Evolutionary conservation across 2,329 filamentous ascomycete genomes (phyloP).

Genomic region (Cladosporium sp.): DNA sequence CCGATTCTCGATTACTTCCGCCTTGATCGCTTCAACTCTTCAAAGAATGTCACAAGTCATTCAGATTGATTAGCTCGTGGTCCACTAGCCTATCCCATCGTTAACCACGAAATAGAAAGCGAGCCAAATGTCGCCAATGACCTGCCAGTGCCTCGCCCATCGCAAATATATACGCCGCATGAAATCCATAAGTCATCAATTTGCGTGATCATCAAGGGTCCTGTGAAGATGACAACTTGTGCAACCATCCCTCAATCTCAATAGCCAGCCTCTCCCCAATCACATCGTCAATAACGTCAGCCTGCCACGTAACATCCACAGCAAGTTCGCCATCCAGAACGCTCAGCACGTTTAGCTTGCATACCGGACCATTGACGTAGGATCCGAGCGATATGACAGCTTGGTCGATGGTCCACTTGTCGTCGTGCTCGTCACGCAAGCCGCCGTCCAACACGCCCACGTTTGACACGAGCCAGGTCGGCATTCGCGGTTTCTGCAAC

Average conservation of each 20-base stretch:
- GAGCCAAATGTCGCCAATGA: too few relatives aligned
- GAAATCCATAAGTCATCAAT: too few relatives aligned
- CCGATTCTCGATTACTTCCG: neutral
- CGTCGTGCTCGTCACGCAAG: neutral
- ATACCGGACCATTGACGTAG: neutral
- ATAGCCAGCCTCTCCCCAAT: neutral
- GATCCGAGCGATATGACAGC: neutral
- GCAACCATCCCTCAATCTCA: neutral
- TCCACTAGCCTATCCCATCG: too few relatives aligned
- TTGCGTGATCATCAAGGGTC: too few relatives aligned
- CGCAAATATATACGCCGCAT: too few relatives aligned
- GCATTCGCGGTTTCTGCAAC: neutral
- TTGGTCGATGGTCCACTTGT: neutral
- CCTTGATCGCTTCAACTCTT: neutral
- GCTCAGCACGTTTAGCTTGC: neutral
- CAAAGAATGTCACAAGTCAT: too few relatives aligned
- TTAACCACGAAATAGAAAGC: too few relatives aligned
- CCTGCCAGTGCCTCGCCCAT: too few relatives aligned
- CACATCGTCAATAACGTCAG: neutral
- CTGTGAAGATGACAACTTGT: neutral
- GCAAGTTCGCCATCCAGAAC: neutral
- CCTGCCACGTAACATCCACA: neutral
- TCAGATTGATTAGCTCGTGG: too few relatives aligned
- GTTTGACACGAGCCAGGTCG: neutral
- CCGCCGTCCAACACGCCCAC: neutral